Evolutionary conservation across 2,329 filamentous ascomycete genomes (phyloP).

Genomic region (Talaromyces funiculosus): DNA sequence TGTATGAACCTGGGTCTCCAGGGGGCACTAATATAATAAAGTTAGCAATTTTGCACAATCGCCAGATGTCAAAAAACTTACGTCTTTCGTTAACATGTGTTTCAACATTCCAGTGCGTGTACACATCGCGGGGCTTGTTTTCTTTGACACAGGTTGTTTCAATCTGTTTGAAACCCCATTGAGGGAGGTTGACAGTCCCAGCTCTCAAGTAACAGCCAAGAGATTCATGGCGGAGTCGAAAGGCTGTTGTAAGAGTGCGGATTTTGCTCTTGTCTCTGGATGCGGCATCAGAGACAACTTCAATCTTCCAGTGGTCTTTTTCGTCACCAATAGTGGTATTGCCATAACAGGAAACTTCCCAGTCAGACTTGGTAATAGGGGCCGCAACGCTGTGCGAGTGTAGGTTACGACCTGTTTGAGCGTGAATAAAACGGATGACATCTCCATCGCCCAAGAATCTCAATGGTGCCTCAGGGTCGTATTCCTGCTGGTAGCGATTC

Average conservation of each 20-base stretch:
- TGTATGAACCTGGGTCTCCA: constrained; percentile 84
- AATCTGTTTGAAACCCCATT: constrained; percentile 99
- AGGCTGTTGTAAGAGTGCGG: constrained; percentile 86
- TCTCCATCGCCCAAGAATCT: constrained; percentile 71
- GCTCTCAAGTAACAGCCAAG: constrained; percentile 92
- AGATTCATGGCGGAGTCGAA: constrained; percentile 75
- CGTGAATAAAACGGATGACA: constrained; percentile 80
- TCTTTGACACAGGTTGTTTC: constrained; percentile 92
- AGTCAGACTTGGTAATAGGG: constrained; percentile 80
- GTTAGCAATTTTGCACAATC: background rate
- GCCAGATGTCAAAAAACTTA: constrained; percentile 45
- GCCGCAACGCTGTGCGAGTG: constrained; percentile 90
- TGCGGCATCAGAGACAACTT: constrained; percentile 84
- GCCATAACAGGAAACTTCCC: constrained; percentile 92
- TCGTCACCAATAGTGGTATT: constrained; percentile 93
- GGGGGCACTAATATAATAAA: constrained; percentile 57
- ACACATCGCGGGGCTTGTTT: constrained; percentile 86
- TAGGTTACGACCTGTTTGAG: constrained; percentile 92
- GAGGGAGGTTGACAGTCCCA: constrained; percentile 90
- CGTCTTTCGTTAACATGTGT: constrained; percentile 88
- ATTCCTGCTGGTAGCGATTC: constrained; percentile 71
- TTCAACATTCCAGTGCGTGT: constrained; percentile 99
- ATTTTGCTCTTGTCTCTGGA: constrained; percentile 79
- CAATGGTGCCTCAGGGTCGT: constrained; percentile 64
- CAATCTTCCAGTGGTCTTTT: constrained; percentile 95